Conservation (phyloP, 208 protist species). For the Leptomonas pyrrhocoris region DNA sequence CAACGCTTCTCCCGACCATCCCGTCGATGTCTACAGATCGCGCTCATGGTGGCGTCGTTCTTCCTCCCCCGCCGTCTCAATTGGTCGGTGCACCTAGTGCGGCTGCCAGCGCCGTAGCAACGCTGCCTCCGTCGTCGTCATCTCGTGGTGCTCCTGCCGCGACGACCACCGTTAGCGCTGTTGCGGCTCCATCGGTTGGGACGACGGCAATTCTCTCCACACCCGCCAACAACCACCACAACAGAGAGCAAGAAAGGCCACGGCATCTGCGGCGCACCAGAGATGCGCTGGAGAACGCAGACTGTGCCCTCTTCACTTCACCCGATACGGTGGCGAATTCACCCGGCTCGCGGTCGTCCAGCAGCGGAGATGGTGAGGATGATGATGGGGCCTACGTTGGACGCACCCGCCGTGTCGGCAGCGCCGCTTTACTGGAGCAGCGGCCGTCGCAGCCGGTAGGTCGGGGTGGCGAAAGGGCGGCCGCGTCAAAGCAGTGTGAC, state of each 20-base stretch:
- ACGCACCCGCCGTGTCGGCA: background rate
- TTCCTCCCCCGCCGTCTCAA: background rate
- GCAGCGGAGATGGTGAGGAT: background rate
- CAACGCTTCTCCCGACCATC: background rate
- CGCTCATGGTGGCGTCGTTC: background rate
- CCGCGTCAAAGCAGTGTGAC: background rate
- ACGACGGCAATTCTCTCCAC: background rate
- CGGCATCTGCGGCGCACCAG: background rate
- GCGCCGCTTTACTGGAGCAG: no score
- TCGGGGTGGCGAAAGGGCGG: background rate
- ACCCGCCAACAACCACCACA: background rate
- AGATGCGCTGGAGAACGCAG: background rate
- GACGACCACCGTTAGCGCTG: background rate
- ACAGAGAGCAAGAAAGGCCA: background rate
- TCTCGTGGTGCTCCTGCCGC: background rate
- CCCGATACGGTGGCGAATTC: background rate
- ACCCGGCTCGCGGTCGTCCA: background rate
- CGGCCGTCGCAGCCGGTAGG: background rate
- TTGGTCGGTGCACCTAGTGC: background rate
- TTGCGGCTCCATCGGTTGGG: background rate
- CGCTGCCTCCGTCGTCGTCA: no score
- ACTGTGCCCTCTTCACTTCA: conserved; percentile 5
- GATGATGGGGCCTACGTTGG: conserved; percentile 3
- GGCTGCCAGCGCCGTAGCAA: background rate
- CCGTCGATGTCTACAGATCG: no score